These are phyloP conservation scores for Solanum chacoense DNA, from an alignment of 305 asterid species.

Conservation along the genomic window DNA sequence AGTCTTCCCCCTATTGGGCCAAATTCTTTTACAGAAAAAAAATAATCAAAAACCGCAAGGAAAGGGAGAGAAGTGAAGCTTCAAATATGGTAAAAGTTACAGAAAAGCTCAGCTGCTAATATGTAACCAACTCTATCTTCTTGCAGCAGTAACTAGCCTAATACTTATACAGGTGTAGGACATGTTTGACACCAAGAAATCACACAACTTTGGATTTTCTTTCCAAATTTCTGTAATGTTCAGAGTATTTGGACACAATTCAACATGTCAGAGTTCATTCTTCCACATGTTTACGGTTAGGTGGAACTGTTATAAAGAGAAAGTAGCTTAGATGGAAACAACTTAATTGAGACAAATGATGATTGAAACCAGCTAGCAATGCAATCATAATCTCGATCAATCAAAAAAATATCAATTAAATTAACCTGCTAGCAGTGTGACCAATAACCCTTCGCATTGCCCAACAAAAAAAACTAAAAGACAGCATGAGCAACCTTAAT, in stretches of 20 bases:
- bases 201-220: not conserved
- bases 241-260: not conserved
- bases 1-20: not conserved
- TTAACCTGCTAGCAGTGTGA: not conserved
- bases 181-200: not conserved
- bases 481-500: not conserved
- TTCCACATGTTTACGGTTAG: not conserved
- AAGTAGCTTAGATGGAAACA: not conserved
- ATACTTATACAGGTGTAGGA: not conserved
- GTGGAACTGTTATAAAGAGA: not conserved
- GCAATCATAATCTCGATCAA: not conserved
- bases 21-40: not conserved
- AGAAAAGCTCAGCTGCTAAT: not conserved
- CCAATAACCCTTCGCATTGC: not conserved
- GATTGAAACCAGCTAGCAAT: not conserved
- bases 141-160: not conserved
- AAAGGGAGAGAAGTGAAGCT: not conserved
- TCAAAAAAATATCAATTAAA: not conserved
- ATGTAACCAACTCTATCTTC: not conserved
- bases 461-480: not conserved
- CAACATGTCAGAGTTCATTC: not conserved
- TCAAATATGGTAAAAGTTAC: not conserved
- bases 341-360: not conserved
- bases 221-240: not conserved
- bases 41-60: not conserved